Evolutionary conservation across 2,329 filamentous ascomycete species (phyloP).

Genomic region (Epichloe typhina): DNA sequence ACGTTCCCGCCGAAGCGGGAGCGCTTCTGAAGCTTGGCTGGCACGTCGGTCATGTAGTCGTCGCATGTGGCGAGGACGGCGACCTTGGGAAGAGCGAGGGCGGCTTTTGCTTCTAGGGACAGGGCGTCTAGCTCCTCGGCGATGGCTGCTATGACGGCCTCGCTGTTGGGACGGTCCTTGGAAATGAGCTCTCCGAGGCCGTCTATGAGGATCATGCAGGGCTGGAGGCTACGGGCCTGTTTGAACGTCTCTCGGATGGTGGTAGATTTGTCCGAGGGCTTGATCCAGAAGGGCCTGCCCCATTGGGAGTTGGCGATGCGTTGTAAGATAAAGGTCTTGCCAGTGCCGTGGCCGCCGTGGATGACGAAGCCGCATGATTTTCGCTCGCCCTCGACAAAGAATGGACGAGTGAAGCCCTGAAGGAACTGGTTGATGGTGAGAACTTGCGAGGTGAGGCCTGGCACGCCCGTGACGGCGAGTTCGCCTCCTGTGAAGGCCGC

Average conservation of each 20-base stretch:
- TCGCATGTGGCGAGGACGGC: constrained; percentile 61
- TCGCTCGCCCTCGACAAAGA: constrained; percentile 17
- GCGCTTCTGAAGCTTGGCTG: constrained; percentile 50
- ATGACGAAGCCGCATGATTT: constrained; percentile 52
- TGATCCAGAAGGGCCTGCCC: constrained; percentile 53
- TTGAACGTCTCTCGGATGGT: constrained; percentile 56
- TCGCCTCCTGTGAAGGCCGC: constrained; percentile 12
- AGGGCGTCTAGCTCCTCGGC: constrained; percentile 44
- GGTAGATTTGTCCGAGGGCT: constrained; percentile 40
- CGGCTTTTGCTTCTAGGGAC: constrained; percentile 22
- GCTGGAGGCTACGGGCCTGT: constrained; percentile 53
- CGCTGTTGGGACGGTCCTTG: constrained; percentile 39
- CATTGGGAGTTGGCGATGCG: constrained; percentile 55
- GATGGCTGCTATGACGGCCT: constrained; percentile 36
- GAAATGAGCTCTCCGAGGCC: constrained; percentile 53
- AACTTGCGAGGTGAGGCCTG: constrained; percentile 54
- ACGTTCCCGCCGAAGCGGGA: constrained; percentile 56
- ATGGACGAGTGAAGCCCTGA: constrained; percentile 33
- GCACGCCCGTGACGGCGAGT: constrained; percentile 42
- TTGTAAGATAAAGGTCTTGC: constrained; percentile 65
- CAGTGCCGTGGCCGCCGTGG: constrained; percentile 72
- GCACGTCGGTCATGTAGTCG: constrained; percentile 58
- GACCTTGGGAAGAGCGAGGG: constrained; percentile 37
- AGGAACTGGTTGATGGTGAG: constrained; percentile 55
- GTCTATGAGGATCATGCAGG: constrained; percentile 70